phyloP scores from a whole-genome alignment of 768 basidiomycete species.

The Kwoniella dejecticola region DNA sequence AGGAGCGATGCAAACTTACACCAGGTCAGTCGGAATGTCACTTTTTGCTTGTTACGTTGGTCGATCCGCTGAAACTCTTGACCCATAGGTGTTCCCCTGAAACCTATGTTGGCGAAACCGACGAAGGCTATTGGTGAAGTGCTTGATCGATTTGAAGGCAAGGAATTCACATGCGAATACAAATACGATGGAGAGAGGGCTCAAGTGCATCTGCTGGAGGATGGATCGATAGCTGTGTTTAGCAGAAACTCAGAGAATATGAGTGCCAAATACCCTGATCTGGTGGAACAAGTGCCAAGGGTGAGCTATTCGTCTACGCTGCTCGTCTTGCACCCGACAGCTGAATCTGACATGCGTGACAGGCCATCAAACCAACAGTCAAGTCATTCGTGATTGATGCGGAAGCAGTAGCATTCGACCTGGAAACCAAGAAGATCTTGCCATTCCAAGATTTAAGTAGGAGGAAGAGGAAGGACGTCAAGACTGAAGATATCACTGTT shows the following conservation, averaged over 20 bases:
- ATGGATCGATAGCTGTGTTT: constrained; percentile 86
- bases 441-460: constrained; percentile 97
- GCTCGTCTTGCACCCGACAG: background rate
- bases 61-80: constrained; percentile 11
- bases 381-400: constrained; percentile 92
- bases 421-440: constrained; percentile 77
- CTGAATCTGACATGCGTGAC: constrained; percentile 1
- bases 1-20: constrained; percentile 79
- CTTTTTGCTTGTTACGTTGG: too few species aligned
- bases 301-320: constrained; percentile 59
- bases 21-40: constrained; percentile 62
- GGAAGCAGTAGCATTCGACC: constrained; percentile 95
- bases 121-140: constrained; percentile 99
- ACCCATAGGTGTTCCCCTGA: constrained; percentile 69
- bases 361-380: constrained; percentile 84
- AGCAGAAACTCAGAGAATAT: constrained; percentile 98
- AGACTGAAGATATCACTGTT: constrained; percentile 95
- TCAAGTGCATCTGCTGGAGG: constrained; percentile 80
- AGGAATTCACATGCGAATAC: constrained; percentile 96
- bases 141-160: constrained; percentile 91
- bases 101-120: constrained; percentile 98
- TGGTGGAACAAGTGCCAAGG: constrained; percentile 87
- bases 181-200: constrained; percentile 99
- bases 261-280: constrained; percentile 98
- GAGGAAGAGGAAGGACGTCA: constrained; percentile 96